phyloP scores from a whole-genome alignment of 306 rosid genomes.

The Styphnolobium japonicum region DNA sequence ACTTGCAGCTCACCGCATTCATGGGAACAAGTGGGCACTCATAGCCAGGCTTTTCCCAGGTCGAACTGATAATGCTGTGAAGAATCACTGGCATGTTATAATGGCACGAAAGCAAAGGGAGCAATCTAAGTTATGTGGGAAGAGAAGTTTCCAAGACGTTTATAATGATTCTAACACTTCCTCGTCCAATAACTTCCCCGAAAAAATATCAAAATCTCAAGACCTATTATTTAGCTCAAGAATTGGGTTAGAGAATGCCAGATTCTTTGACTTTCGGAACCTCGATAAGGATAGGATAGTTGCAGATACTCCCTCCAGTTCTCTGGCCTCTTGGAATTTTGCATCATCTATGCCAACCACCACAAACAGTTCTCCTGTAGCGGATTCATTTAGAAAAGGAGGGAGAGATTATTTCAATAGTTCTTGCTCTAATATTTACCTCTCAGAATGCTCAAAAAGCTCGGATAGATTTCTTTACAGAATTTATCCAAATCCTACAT shows the following conservation, averaged over 20 bases:
- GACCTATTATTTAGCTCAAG: slow-evolving; percentile 19
- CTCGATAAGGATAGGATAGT: slow-evolving; percentile 24
- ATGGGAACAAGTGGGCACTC: slow-evolving; percentile 96
- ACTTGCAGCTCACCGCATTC: slow-evolving; percentile 74
- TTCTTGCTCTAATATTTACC: slow-evolving; percentile 19
- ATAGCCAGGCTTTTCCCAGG: slow-evolving; percentile 91
- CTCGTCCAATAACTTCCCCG: slow-evolving; percentile 15
- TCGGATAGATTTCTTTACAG: slow-evolving; percentile 33
- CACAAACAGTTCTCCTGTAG: neutral
- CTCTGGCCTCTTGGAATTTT: slow-evolving; percentile 63
- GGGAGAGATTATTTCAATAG: slow-evolving; percentile 31
- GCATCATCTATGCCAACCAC: slow-evolving; percentile 28
- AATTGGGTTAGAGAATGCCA: slow-evolving; percentile 31
- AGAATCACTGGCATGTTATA: slow-evolving; percentile 97
- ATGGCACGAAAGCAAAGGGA: slow-evolving; percentile 95
- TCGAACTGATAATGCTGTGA: slow-evolving; percentile 90
- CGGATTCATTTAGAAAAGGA: slow-evolving; percentile 26
- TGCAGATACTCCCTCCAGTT: slow-evolving; percentile 27
- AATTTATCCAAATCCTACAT: slow-evolving; percentile 32
- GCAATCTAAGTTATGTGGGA: slow-evolving; percentile 69
- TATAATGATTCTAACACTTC: slow-evolving; percentile 17
- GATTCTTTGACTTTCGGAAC: slow-evolving; percentile 44
- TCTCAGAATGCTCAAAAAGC: slow-evolving; percentile 36
- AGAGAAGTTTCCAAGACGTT: slow-evolving; percentile 55
- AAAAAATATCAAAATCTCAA: slow-evolving; percentile 24